phyloP scores from a whole-genome alignment of 345 rosid genomes.

The Xanthoceras sorbifolium region DNA sequence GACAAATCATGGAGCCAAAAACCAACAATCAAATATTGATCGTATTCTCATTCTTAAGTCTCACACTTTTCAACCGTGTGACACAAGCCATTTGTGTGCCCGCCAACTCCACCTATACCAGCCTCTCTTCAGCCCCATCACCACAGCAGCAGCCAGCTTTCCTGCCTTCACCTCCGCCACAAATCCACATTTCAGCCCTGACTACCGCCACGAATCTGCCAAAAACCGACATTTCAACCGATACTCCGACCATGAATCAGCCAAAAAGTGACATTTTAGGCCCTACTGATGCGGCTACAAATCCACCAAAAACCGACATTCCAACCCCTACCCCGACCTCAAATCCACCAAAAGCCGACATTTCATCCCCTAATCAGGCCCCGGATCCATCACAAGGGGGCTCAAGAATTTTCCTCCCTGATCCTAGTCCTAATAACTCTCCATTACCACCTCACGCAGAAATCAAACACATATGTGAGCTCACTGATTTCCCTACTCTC shows the following conservation, averaged over 20 bases:
- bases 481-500: conserved; percentile 38
- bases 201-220: neutral
- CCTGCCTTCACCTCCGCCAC: conserved; percentile 11
- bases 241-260: neutral
- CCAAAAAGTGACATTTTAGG: neutral
- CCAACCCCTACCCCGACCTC: neutral
- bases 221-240: too few species aligned
- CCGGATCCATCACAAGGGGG: neutral
- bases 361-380: neutral
- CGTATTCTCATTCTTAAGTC: conserved; percentile 2
- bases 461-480: conserved; percentile 36
- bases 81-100: conserved; percentile 5
- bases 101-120: neutral
- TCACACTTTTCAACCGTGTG: conserved; percentile 20
- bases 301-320: neutral
- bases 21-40: conserved; percentile 8
- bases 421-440: neutral
- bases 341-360: neutral
- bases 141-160: neutral
- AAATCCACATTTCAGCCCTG: neutral
- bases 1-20: conserved; percentile 17
- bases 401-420: neutral
- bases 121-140: neutral
- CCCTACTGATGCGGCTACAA: neutral
- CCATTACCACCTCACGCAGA: conserved; percentile 12